Base-by-base conservation (phyloP, 1,284 basidiomycete species). In the Boletus sp. region DNA sequence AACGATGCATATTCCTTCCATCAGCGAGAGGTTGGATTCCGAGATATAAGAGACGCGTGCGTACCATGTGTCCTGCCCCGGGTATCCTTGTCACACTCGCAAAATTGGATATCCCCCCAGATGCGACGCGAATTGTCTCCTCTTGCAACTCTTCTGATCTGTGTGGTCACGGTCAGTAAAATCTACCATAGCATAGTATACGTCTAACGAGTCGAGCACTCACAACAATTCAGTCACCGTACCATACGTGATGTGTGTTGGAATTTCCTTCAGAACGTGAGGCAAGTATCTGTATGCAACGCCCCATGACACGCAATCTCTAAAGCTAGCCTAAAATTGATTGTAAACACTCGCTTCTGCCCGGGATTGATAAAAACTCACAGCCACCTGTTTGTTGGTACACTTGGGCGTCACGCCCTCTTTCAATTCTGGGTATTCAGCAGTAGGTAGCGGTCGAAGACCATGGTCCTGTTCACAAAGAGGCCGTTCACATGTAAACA, bases 1-100 rank as follows among this genome's bases (percentile, higher is more conserved):
- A 29, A 29, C 19, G 38, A 16, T 7, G 7, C 14, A 17, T 9
- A 17, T 33, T 2, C 8, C 16, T 13, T 25, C 13, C 6, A 26
- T 39, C 40, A 50, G 23, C 16, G 9, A 9, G 9, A 17, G 5
- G 23, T 20, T 12, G 12, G 19, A 20, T 13, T n/a, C 14, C 9
- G 25, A 19, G 19, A 23, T 19, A 25, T 2, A 8, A 29, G 25
- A 30, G 3, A 22, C 14, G 8, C 6, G 13, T 9, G 36, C 12
- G 8, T 25, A 55, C 41, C 19, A 55, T 38, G 13, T 51, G 43
- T 14, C 53, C 41, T 22, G 25, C 52, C 1, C 33, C 41, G 2
- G 42, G 45, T 10, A 46, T 25, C 19, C 8, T 26, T 2, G 30
- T 40, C 17, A 36, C 40, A 9, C 51, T 36, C 1, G 51, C 44